Evolutionary conservation across 2,329 filamentous ascomycete species (phyloP).

Genomic region (Trichoderma atroviride): DNA sequence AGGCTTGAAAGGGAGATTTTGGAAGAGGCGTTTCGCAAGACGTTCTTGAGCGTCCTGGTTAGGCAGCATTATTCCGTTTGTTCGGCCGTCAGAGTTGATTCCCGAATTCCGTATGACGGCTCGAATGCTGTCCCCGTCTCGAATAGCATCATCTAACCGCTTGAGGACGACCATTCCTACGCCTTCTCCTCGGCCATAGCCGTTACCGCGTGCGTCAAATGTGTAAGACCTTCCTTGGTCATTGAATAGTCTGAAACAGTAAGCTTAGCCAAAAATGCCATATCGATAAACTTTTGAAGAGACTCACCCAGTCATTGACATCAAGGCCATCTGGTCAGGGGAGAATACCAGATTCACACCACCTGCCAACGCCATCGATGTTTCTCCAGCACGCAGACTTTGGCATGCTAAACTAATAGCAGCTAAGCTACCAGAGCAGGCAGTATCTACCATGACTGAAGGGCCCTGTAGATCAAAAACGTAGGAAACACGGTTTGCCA

Average conservation of each 20-base stretch:
- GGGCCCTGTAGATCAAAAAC: constrained; percentile 51
- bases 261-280: neutral
- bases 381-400: constrained; percentile 34
- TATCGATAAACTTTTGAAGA: neutral
- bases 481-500: constrained; percentile 51
- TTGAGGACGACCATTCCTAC: constrained; percentile 49
- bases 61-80: constrained; percentile 43
- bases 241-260: neutral
- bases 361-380: constrained; percentile 43
- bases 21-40: constrained; percentile 31
- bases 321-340: constrained; percentile 14
- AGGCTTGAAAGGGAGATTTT: neutral
- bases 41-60: constrained; percentile 28
- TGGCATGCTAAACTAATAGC: constrained; percentile 47
- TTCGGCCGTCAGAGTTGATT: constrained; percentile 48
- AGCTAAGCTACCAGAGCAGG: constrained; percentile 51
- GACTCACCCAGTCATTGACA: constrained; percentile 14
- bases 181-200: constrained; percentile 50
- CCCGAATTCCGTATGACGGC: constrained; percentile 41
- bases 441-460: constrained; percentile 54
- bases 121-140: constrained; percentile 45
- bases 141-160: constrained; percentile 45
- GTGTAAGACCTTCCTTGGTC: constrained; percentile 26
- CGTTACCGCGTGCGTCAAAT: constrained; percentile 48
- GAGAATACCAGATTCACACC: constrained; percentile 42